Conservation (phyloP, 805 yeast genomes). For the Sugiyamaella boreocaroliniensis region DNA sequence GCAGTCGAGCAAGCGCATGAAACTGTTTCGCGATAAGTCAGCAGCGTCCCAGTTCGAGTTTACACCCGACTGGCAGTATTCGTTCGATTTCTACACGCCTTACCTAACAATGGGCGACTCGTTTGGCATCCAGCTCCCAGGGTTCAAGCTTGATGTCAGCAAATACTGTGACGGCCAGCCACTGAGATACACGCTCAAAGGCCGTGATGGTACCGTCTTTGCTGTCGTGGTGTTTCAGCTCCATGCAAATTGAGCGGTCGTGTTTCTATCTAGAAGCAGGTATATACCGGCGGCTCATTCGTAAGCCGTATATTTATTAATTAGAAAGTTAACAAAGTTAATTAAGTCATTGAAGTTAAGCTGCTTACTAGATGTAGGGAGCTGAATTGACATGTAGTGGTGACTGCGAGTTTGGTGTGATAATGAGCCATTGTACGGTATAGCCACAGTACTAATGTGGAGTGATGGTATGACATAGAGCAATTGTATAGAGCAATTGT, state of each 20-base stretch:
- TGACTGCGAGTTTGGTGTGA: too few relatives aligned
- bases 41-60: conserved; percentile 40
- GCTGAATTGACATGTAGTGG: too few relatives aligned
- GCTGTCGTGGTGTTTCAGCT: conserved; percentile 25
- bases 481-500: too few relatives aligned
- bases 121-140: conserved; percentile 49
- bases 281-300: too few relatives aligned
- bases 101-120: conserved; percentile 45
- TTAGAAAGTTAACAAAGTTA: too few relatives aligned
- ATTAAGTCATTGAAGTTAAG: too few relatives aligned
- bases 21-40: conserved; percentile 36
- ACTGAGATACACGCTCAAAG: conserved; percentile 32
- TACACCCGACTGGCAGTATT: conserved; percentile 34
- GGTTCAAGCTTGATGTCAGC: conserved; percentile 33
- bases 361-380: too few relatives aligned
- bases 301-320: too few relatives aligned
- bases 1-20: conserved; percentile 35
- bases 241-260: not conserved
- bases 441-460: too few relatives aligned
- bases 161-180: conserved; percentile 33
- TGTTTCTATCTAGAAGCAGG: too few relatives aligned
- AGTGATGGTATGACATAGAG: too few relatives aligned
- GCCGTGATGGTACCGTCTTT: conserved; percentile 19
- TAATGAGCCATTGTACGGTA: too few relatives aligned
- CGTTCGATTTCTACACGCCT: conserved; percentile 50